Base-by-base conservation (phyloP, 2,329 filamentous ascomycete species). In the Exserohilum rostratum region DNA sequence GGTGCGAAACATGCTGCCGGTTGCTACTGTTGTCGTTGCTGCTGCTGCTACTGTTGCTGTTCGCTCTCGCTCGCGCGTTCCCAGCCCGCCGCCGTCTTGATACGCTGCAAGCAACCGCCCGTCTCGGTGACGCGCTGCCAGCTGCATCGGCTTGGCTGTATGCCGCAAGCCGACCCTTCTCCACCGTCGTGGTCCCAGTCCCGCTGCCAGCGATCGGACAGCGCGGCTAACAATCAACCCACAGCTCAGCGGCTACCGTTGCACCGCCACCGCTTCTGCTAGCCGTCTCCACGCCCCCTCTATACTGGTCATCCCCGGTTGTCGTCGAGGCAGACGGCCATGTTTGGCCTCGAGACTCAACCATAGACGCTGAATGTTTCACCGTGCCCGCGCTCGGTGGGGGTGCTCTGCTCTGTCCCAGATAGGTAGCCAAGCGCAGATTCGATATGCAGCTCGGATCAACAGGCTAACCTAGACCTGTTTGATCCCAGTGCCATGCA, bases 351-450 rank as follows among this genome's bases (percentile, higher is more conserved):
- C 62, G 48, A 58, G 37, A 64, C 65, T 63, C 60, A 56, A 65
- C 53, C 62, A 71, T 68, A 52, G 55, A 61, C 59, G 57, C 59
- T 55, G 55, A 51, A 54, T 66, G 67, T 68, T 69, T 69, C 64
- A 67, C 60, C 56, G 55, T 44, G 55, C 62, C 50, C 61, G 58
- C 60, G 62, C 56, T 48, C 47, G 50, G 60, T 62, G 62, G 61
- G 61, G 60, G 64, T 50, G 58, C 54, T 40, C 55, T 58, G 10
- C 33, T 5, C 25, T 29, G 50, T 50, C 61, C 50, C 42, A 31
- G 40, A 46, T 35, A 35, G 46, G 42, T 42, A 47, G 60, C 55
- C 61, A 69, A 63, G 60, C 47, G 45, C 33, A 49, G 55, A 68
- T 69, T 65, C 68, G 65, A 62, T 60, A 61, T 61, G 55, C 62